A percentile compares a stretch with the other conserved stretches of the same genome.
Evolutionary conservation across 306 rosid species (phyloP).

Genomic region (Urtica urens): DNA sequence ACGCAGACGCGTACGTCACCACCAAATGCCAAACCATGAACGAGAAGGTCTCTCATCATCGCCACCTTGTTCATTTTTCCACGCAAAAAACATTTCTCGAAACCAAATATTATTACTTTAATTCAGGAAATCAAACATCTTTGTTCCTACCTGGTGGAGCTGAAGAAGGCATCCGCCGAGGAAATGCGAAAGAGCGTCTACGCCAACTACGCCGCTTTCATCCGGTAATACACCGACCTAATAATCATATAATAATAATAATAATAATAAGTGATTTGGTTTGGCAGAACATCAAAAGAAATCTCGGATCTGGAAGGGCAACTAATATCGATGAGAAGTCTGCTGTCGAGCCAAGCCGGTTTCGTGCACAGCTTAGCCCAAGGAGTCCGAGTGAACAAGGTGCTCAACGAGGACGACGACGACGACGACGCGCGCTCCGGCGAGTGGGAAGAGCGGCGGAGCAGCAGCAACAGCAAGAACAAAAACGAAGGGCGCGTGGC

Average conservation of each 20-base stretch:
- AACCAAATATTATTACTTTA: not conserved
- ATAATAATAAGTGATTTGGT: too few relatives aligned
- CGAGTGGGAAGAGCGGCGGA: too few relatives aligned
- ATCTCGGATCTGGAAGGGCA: slow-evolving; percentile 90
- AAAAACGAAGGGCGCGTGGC: slow-evolving; percentile 49
- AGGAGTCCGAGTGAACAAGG: slow-evolving; percentile 39
- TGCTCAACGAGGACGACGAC: slow-evolving; percentile 33
- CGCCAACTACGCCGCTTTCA: slow-evolving; percentile 81
- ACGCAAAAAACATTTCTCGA: not conserved
- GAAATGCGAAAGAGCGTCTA: slow-evolving; percentile 95
- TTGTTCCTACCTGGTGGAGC: slow-evolving; percentile 49
- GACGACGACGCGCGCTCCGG: slow-evolving; percentile 34
- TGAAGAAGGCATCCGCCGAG: slow-evolving; percentile 93
- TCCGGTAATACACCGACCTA: slow-evolving; percentile 39
- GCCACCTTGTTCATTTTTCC: not conserved
- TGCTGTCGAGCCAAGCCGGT: slow-evolving; percentile 65
- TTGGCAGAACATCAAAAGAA: slow-evolving; percentile 81
- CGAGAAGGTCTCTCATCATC: slow-evolving; percentile 45
- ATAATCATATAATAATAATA: not conserved
- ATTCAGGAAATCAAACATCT: slow-evolving; percentile 68
- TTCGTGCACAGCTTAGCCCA: slow-evolving; percentile 73
- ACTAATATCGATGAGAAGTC: slow-evolving; percentile 79
- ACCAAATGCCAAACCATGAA: slow-evolving; percentile 67
- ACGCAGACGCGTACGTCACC: slow-evolving; percentile 48
- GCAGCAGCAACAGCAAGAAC: slow-evolving; percentile 27